A percentile compares a stretch with the other conserved stretches of the same genome.
These are phyloP conservation scores for Stemphylium lycopersici DNA, from an alignment of 2,329 filamentous ascomycete genomes.

Conservation along the genomic window DNA sequence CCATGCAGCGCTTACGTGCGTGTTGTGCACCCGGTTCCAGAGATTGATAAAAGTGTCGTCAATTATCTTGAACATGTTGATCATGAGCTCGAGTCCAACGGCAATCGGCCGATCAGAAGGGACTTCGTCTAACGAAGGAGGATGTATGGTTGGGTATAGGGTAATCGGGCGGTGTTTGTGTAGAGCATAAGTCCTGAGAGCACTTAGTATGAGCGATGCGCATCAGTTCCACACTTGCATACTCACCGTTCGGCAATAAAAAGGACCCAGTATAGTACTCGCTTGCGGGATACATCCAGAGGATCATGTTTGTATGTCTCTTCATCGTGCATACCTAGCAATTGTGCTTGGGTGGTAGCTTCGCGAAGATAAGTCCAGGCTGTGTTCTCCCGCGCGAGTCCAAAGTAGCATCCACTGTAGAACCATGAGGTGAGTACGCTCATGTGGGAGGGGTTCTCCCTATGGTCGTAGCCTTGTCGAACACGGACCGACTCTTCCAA, in stretches of 20 bases:
- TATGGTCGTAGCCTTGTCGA: conserved; percentile 63
- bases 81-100: conserved; percentile 65
- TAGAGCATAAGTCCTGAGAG: conserved; percentile 65
- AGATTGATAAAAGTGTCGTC: conserved; percentile 68
- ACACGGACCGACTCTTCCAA: conserved; percentile 64
- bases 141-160: conserved; percentile 63
- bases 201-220: conserved; percentile 8
- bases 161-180: conserved; percentile 68
- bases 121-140: conserved; percentile 58
- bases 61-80: conserved; percentile 66
- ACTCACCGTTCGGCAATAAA: conserved; percentile 65
- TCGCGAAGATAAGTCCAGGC: conserved; percentile 68
- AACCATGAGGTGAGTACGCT: conserved; percentile 69
- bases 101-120: conserved; percentile 62
- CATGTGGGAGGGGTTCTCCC: conserved; percentile 61
- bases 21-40: conserved; percentile 64
- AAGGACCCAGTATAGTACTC: conserved; percentile 67
- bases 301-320: conserved; percentile 58
- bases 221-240: not conserved
- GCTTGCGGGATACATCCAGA: conserved; percentile 60
- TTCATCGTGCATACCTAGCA: conserved; percentile 65
- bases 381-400: conserved; percentile 65
- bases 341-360: conserved; percentile 65
- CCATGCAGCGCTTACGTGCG: conserved; percentile 55
- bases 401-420: conserved; percentile 66